Evolutionary conservation across 176 grass and related monocot genomes (phyloP).

Genomic region (Oryza coarctata): DNA sequence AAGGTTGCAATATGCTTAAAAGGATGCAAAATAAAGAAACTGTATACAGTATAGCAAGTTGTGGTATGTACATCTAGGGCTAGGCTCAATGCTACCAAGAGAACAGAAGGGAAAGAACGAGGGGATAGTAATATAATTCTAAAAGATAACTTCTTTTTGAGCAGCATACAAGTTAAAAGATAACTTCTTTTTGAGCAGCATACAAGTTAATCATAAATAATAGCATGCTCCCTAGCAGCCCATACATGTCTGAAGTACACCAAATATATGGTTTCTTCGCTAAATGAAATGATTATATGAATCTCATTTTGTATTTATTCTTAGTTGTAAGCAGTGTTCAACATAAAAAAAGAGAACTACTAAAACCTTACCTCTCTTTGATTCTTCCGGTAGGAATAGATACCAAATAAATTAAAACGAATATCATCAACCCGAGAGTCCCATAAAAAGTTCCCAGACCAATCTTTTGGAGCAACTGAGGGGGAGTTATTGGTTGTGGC

Average conservation of each 20-base stretch:
- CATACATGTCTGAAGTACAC: conserved; percentile 24
- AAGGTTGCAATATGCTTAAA: conserved; percentile 29
- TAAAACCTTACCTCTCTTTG: conserved; percentile 79
- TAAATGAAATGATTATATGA: not conserved
- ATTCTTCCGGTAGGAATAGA: conserved; percentile 77
- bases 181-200: not conserved
- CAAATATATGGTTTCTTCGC: not conserved
- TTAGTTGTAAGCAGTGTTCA: conserved; percentile 11
- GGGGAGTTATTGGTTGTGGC: conserved; percentile 22
- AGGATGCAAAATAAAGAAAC: conserved; percentile 17
- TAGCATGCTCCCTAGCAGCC: not conserved
- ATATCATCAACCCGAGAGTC: conserved; percentile 68
- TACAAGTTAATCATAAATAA: not conserved
- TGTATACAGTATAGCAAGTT: not conserved
- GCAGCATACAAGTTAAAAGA: no score
- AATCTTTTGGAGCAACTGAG: conserved; percentile 51
- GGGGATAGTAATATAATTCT: not conserved
- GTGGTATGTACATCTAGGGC: not conserved
- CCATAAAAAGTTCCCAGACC: conserved; percentile 76
- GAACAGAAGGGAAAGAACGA: not conserved
- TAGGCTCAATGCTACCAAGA: not conserved
- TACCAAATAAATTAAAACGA: conserved; percentile 85
- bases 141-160: no score
- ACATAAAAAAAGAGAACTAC: not conserved
- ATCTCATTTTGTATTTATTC: not conserved